Conservation (phyloP, 2,329 filamentous ascomycete species). For the Colletotrichum cuscutae region DNA sequence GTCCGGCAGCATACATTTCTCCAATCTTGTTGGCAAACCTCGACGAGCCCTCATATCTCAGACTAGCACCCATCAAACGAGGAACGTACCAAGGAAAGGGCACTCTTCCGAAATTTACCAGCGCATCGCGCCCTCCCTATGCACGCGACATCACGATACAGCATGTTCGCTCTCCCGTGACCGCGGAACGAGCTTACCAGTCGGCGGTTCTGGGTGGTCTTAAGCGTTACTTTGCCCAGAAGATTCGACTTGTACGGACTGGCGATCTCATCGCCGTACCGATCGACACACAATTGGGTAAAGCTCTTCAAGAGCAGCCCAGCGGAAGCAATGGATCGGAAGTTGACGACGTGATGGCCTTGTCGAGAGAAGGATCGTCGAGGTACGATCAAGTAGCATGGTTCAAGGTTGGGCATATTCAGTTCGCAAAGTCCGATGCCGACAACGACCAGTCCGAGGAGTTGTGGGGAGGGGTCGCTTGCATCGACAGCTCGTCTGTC, state of each 20-base stretch:
- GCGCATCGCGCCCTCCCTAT: slow-evolving; percentile 66
- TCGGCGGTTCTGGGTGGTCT: slow-evolving; percentile 86
- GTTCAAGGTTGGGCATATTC: slow-evolving; percentile 89
- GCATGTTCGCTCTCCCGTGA: slow-evolving; percentile 89
- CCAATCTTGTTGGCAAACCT: slow-evolving; percentile 90
- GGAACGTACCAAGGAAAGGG: slow-evolving; percentile 59
- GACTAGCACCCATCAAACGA: slow-evolving; percentile 76
- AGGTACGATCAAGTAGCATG: slow-evolving; percentile 78
- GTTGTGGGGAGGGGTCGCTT: slow-evolving; percentile 86
- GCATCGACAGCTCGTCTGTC: slow-evolving; percentile 86
- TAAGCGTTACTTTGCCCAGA: slow-evolving; percentile 88
- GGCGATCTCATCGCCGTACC: slow-evolving; percentile 91
- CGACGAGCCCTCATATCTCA: slow-evolving; percentile 80
- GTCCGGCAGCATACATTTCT: slow-evolving; percentile 78
- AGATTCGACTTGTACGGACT: slow-evolving; percentile 82
- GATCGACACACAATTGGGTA: slow-evolving; percentile 86
- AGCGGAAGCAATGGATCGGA: slow-evolving; percentile 67
- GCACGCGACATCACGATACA: slow-evolving; percentile 84
- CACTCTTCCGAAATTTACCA: slow-evolving; percentile 65
- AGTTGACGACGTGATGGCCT: slow-evolving; percentile 76
- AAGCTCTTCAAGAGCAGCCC: slow-evolving; percentile 80
- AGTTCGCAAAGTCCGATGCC: slow-evolving; percentile 62
- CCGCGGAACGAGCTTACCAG: slow-evolving; percentile 86
- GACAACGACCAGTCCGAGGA: slow-evolving; percentile 69
- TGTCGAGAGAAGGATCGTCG: slow-evolving; percentile 49